Conservation (phyloP, 495 filamentous ascomycete species). For the Hypoxylon fuscum region DNA sequence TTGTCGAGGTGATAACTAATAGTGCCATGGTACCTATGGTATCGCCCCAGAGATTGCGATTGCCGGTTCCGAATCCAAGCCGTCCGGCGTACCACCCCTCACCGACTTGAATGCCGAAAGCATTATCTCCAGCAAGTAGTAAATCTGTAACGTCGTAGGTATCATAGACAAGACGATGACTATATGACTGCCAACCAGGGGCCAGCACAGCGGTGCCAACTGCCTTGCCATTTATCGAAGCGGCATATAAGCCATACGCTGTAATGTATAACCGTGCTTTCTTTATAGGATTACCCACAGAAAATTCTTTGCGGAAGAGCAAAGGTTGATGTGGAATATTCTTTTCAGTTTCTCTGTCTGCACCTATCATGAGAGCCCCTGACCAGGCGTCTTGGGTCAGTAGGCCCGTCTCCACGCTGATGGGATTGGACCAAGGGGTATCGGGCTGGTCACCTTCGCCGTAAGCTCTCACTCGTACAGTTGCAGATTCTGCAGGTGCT, state of each 20-base stretch:
- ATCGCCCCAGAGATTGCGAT: constrained; percentile 57
- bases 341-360: constrained; percentile 38
- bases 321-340: constrained; percentile 32
- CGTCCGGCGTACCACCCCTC: constrained; percentile 66
- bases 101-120: constrained; percentile 58
- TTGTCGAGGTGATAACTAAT: constrained; percentile 43
- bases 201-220: constrained; percentile 56
- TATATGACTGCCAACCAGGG: constrained; percentile 65
- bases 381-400: constrained; percentile 51
- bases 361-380: constrained; percentile 47
- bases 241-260: constrained; percentile 59
- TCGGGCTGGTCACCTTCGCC: constrained; percentile 37
- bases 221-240: constrained; percentile 57
- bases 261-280: constrained; percentile 60
- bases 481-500: constrained; percentile 50
- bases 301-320: constrained; percentile 41
- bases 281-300: constrained; percentile 13
- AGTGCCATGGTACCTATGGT: constrained; percentile 55
- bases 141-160: constrained; percentile 59
- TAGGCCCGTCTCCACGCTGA: constrained; percentile 52
- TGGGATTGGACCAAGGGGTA: constrained; percentile 51
- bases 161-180: constrained; percentile 60
- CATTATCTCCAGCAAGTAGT: constrained; percentile 50
- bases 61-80: constrained; percentile 51
- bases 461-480: constrained; percentile 51